Evolutionary conservation across 768 basidiomycete genomes (phyloP), one percentile per base, ranked within the genome.

Genomic region (Suillus discolor): DNA sequence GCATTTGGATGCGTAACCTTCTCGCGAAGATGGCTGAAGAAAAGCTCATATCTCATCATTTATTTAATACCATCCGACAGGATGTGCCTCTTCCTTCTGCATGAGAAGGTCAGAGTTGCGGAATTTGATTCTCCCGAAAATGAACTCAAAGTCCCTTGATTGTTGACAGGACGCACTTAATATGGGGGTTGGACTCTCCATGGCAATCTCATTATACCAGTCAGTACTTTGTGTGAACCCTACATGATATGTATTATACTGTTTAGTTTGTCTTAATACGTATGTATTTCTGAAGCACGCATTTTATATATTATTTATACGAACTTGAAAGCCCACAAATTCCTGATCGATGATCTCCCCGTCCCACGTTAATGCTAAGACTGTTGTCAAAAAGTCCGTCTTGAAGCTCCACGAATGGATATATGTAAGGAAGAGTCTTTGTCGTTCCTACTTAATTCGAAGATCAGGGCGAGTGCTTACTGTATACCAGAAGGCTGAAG

Each of bases 1-100:
- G 36, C 18, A 11, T 44, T 9, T 74, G 73, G 73, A 76, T 71
- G 69, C 36, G 61, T 11, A 18, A 25, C 44, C 31, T 74, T 53
- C 41, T 74, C 63, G 63, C 72, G 25, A 62, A 42, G 49, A 73
- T 71, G 71, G 20, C 57, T 1, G 28, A 9, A 6, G 66, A 67
- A 36, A 64, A 23, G 1, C n/a, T 76, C 38, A 70, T 74, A n/a
- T 28, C 57, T 20, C 25, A 16, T 12, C 11, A 9, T 28, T 28
- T 60, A 60, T 28, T 60, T 18, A 60, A 41, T 6, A 41, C 39
- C 39, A 41, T 60, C 39, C 57, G 57, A 25, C 39, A 41, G 39
- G 13, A 16, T 2, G 39, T 60, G 1, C 57, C 57, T 20, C 39
- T 41, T 12, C 39, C 25, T 41, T 28, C 36, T 39, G 38, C 16